A percentile compares a stretch with the other conserved stretches of the same genome.
Conservation (phyloP, 2,329 filamentous ascomycete species). For the Polychaeton citri region DNA sequence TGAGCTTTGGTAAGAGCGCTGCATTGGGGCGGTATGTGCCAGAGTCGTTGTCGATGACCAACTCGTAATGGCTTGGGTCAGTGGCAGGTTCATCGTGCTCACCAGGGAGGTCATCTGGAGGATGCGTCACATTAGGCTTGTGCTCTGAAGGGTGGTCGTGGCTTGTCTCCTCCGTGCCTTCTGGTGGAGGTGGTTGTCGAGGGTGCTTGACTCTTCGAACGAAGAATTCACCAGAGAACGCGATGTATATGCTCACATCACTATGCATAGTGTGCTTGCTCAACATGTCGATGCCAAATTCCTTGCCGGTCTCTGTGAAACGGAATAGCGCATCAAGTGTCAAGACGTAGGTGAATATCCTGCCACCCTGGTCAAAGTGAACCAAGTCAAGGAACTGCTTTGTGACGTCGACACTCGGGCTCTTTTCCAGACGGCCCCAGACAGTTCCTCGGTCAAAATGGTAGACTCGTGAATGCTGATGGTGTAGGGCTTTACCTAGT, state of each 20-base stretch:
- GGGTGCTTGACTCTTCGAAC: constrained; percentile 53
- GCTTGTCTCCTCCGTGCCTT: constrained; percentile 32
- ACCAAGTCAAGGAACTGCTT: constrained; percentile 73
- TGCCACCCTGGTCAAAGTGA: constrained; percentile 73
- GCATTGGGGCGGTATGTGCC: constrained; percentile 87
- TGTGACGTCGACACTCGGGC: constrained; percentile 56
- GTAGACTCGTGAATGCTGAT: constrained; percentile 81
- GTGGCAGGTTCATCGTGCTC: constrained; percentile 28
- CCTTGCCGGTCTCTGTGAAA: constrained; percentile 91
- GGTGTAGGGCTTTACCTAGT: constrained; percentile 72
- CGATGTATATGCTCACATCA: constrained; percentile 80
- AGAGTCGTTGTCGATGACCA: constrained; percentile 89
- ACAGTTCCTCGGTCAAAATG: constrained; percentile 70
- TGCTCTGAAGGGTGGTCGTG: constrained; percentile 24
- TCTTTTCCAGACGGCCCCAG: constrained; percentile 47
- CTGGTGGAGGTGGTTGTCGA: constrained; percentile 24
- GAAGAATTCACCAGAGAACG: constrained; percentile 88
- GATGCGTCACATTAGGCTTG: constrained; percentile 34
- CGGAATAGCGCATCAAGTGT: constrained; percentile 76
- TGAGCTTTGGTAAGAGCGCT: constrained; percentile 56
- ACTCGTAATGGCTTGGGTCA: constrained; percentile 56
- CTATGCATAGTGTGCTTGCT: constrained; percentile 97
- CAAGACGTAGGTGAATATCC: constrained; percentile 83
- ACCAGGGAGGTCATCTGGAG: constrained; percentile 33
- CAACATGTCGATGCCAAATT: constrained; percentile 85